Percentiles rank a stretch among this genome's conserved stretches.
phyloP scores from a whole-genome alignment of 2,329 filamentous ascomycete genomes.

The Penicillium sp. region DNA sequence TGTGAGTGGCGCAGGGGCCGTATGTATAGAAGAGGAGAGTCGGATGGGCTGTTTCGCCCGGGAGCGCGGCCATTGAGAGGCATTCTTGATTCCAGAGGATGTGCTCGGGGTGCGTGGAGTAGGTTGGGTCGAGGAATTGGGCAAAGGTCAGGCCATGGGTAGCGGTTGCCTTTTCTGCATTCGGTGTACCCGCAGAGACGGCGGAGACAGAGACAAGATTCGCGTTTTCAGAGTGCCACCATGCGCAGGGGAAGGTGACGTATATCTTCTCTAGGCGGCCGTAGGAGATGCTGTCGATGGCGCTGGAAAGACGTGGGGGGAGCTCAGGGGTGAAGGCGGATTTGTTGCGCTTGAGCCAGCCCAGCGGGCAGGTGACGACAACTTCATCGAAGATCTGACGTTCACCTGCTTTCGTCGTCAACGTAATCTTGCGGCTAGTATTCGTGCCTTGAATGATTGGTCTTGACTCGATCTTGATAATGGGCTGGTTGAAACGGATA shows the following conservation, averaged over 20 bases:
- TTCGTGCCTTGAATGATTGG: constrained; percentile 19
- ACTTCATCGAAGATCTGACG: constrained; percentile 55
- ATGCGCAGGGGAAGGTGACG: constrained; percentile 74
- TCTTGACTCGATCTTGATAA: constrained; percentile 44
- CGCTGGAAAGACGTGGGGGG: constrained; percentile 46
- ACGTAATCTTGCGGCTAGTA: constrained; percentile 47
- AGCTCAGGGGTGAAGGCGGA: constrained; percentile 52
- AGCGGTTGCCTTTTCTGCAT: constrained; percentile 7
- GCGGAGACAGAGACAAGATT: background rate
- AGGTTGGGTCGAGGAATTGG: constrained; percentile 75
- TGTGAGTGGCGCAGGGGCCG: constrained; percentile 47
- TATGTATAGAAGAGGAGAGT: constrained; percentile 78
- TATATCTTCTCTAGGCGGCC: constrained; percentile 55
- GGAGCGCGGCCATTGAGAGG: constrained; percentile 75
- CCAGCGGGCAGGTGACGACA: constrained; percentile 58
- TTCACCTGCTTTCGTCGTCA: constrained; percentile 45
- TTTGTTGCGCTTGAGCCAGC: constrained; percentile 58
- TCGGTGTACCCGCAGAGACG: background rate
- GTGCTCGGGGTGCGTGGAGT: constrained; percentile 66
- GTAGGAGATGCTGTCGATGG: constrained; percentile 55
- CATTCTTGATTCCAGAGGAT: constrained; percentile 74
- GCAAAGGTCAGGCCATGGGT: constrained; percentile 65
- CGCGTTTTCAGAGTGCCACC: constrained; percentile 64
- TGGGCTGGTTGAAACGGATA: constrained; percentile 54
- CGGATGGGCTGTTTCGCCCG: constrained; percentile 66